Evolutionary conservation across 1,284 basidiomycete genomes (phyloP).

Genomic region (Ganoderma boninense): DNA sequence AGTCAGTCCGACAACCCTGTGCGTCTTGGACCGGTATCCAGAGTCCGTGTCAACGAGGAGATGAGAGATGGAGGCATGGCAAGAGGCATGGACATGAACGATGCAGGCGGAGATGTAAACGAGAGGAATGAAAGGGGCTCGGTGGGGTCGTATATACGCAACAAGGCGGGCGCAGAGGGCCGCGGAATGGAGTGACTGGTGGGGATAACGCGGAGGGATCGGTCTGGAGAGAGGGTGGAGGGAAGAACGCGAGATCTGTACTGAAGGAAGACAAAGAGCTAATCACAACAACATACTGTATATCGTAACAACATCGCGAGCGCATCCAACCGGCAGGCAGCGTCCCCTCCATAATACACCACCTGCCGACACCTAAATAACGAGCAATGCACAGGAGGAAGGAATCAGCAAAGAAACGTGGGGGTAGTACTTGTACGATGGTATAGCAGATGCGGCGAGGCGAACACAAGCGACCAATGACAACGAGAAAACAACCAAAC

Average conservation of each 20-base stretch:
- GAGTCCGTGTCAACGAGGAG: background rate
- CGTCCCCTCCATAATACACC: constrained; percentile 13
- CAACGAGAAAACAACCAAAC: background rate
- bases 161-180: background rate
- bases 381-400: background rate
- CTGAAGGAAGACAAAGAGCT: background rate
- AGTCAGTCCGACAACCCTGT: background rate
- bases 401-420: constrained; percentile 13
- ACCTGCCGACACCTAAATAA: constrained; percentile 7
- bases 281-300: constrained; percentile 27
- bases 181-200: background rate
- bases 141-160: background rate
- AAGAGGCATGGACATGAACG: background rate
- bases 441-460: constrained; percentile 21
- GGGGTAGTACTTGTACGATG: constrained; percentile 25
- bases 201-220: background rate
- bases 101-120: background rate
- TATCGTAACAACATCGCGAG: constrained; percentile 30
- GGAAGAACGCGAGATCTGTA: background rate
- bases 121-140: background rate
- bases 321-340: constrained; percentile 5
- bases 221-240: background rate
- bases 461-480: constrained; percentile 13
- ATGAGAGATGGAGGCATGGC: background rate
- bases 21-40: background rate